Base-by-base conservation (phyloP, 306 rosid species). In the Ochetophila trinervis region DNA sequence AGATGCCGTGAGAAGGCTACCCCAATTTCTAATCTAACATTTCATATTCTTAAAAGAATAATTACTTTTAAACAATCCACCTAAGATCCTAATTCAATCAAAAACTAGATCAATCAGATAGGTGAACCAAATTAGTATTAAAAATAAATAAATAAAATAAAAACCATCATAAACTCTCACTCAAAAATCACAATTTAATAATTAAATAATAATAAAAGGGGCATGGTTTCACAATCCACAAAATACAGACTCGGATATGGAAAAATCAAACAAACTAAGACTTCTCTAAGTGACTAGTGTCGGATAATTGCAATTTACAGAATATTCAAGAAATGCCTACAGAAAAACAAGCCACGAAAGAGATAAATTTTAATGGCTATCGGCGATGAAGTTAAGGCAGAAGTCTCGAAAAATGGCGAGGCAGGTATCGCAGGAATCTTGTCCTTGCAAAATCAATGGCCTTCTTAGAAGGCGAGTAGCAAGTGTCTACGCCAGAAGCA, bases 361-460 rank as follows among this genome's bases (percentile, higher is more conserved):
- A 8, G 40, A 37, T 14, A 6, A 20, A 24, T 19, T 9, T 13
- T 4, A 22, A 56, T 10, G 9, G 54, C 51, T 81, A 93, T 97
- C 97, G n/a, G 86, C 24, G 75, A 90, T 80, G 79, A 80, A 80
- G 75, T 87, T 79, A 85, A 73, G 60, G 96, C 97, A 3, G 90
- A 20, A 68, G 97, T 88, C 68, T 93, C 99, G 58, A n/a, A 78
- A 93, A 60, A 91, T 91, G 69, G 90, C 90, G 20, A 85, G 91
- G 82, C 99, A 93, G 30, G 48, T 53, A 72, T 93, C 99, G 58
- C 99, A 93, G 86, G 18, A 86, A 20, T 90, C 91, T 18, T 56
- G 75, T 13, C 97, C 99, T 50, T 80, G 65, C 15, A 93, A 83
- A 8, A 42, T 9, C 57, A 84, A 80, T 2, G 94, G 97, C 27